These are phyloP conservation scores for Tinospora cordifolia DNA, from an alignment of 164 flowering plant genomes.

Conservation along the genomic window DNA sequence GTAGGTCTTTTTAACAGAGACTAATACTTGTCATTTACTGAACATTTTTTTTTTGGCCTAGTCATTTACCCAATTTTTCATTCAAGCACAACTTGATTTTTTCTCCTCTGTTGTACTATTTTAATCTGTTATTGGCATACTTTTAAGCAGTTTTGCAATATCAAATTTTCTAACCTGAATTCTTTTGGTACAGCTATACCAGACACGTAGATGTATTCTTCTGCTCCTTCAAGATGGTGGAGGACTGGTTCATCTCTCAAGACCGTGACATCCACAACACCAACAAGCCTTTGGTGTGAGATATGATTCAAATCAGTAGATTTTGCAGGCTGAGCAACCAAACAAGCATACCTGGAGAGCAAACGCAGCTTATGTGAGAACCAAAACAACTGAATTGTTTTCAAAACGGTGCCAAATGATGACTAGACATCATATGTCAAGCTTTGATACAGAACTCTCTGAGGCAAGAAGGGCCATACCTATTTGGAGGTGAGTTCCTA, in stretches of 20 bases:
- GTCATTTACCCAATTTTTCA: too few species aligned
- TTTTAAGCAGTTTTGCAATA: background rate
- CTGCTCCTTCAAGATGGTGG: conserved; percentile 41
- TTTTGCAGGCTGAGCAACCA: conserved; percentile 52
- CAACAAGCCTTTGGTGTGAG: conserved; percentile 35
- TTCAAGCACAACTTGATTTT: background rate
- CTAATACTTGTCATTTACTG: too few species aligned
- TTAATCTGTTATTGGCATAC: background rate
- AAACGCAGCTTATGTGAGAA: background rate
- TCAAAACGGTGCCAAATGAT: background rate
- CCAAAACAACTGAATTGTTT: background rate
- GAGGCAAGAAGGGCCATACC: conserved; percentile 27
- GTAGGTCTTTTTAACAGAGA: too few species aligned
- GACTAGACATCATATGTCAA: background rate
- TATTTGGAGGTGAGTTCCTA: conserved; percentile 66
- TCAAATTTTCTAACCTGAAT: conserved; percentile 44
- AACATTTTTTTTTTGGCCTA: too few species aligned
- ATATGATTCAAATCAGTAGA: conserved; percentile 8
- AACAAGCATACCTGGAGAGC: conserved; percentile 69
- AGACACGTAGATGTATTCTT: conserved; percentile 76
- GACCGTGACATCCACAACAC: conserved; percentile 74
- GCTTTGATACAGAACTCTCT: background rate
- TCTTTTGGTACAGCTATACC: conserved; percentile 71
- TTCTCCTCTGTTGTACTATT: background rate
- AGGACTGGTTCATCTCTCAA: conserved; percentile 49